Evolutionary conservation across 2,329 filamentous ascomycete species (phyloP).

Genomic region (Lasiodiplodia theobromae): DNA sequence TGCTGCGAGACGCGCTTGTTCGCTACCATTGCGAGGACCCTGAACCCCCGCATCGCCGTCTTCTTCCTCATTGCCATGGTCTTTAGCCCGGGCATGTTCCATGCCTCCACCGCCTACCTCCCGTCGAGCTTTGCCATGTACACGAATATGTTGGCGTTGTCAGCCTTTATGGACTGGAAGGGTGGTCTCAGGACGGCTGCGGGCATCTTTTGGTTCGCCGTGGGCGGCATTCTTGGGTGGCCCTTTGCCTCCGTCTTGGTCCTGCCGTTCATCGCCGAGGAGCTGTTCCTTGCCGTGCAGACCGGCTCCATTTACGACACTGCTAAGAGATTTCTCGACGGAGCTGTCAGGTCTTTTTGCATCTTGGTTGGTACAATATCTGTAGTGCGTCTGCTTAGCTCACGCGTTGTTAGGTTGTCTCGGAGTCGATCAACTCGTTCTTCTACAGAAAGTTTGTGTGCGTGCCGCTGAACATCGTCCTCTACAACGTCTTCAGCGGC

Average conservation of each 20-base stretch:
- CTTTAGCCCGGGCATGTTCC: constrained; percentile 90
- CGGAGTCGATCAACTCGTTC: constrained; percentile 76
- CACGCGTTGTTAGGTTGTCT: constrained; percentile 61
- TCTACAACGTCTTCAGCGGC: constrained; percentile 91
- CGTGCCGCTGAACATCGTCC: constrained; percentile 90
- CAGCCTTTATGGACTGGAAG: constrained; percentile 90
- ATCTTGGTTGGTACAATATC: constrained; percentile 66
- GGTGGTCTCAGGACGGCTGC: constrained; percentile 79
- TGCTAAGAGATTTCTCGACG: constrained; percentile 69
- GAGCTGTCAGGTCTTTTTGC: constrained; percentile 68
- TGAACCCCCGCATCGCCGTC: constrained; percentile 84
- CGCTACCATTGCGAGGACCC: constrained; percentile 74
- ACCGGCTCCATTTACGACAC: constrained; percentile 67
- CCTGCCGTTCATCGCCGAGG: constrained; percentile 81
- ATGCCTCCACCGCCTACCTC: constrained; percentile 84
- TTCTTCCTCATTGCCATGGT: constrained; percentile 81
- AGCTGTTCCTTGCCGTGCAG: constrained; percentile 64
- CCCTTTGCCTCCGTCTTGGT: constrained; percentile 88
- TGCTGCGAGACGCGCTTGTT: constrained; percentile 83
- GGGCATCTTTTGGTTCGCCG: constrained; percentile 89
- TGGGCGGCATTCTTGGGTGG: constrained; percentile 89
- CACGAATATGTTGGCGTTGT: constrained; percentile 81
- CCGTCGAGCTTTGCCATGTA: constrained; percentile 99
- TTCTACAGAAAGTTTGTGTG: constrained; percentile 82
- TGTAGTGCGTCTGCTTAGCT: background rate